Base-by-base conservation (phyloP, 2,329 filamentous ascomycete genomes). In the Ceratocystis ficicola region DNA sequence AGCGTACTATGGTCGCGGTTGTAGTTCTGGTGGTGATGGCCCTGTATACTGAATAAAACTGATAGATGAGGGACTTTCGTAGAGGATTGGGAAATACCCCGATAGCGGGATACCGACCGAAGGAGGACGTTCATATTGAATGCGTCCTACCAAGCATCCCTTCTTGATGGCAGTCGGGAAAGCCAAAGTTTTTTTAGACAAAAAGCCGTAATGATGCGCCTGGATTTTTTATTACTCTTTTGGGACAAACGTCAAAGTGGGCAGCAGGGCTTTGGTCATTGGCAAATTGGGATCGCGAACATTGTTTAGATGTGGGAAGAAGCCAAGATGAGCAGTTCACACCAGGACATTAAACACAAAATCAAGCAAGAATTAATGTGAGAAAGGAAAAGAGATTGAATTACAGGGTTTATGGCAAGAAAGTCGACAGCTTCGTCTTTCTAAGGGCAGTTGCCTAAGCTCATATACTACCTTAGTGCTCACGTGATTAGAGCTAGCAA, bases 41-140 rank as follows among this genome's bases (percentile, higher is more conserved):
- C 17, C 22, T 28, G 48, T 22, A 25, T 22, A 28, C 25, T 28
- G 25, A 52, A 15, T 15, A 28, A n/a, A 7, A 2, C 28, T 5
- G 30, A 59, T n/a, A 36, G 55, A n/a, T 17, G 48, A 8, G 62
- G 60, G 44, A 61, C 44, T 41, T 57, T 44, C 30, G n/a, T 20
- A 20, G 55, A n/a, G 22, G 62, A 32, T n/a, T 36, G 44, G 7
- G 50, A 48, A 62, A 64, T 46, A 17, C 55, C 59, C 36, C 63
- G 63, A 57, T 30, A 28, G n/a, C 32, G 25, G 36, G 50, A 20
- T 17, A 60, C 50, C 60, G 66, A 50, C 46, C 63, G 63, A 44
- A 67, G 63, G 61, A 67, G 59, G 50, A 65, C 63, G 60, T 65
- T 67, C 63, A 67, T 67, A 28, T 59, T 59, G 55, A 32, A 30